Evolutionary conservation across 2,329 filamentous ascomycete genomes (phyloP).

Genomic region (Verticillium zaregamsianum): DNA sequence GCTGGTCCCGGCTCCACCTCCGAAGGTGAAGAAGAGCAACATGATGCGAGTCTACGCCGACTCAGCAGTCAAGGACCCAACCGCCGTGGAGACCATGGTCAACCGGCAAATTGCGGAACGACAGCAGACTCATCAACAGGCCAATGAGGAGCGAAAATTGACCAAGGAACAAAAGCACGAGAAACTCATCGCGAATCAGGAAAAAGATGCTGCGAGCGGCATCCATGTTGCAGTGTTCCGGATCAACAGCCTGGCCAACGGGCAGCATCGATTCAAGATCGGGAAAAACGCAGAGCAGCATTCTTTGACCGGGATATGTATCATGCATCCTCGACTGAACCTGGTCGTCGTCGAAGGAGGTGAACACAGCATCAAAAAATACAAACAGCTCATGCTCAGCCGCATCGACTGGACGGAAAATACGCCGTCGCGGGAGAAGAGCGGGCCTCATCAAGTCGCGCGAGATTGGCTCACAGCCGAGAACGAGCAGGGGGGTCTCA

Average conservation of each 20-base stretch:
- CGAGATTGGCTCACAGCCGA: conserved; percentile 76
- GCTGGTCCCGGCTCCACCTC: conserved; percentile 81
- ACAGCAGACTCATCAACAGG: conserved; percentile 68
- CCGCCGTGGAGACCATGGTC: conserved; percentile 90
- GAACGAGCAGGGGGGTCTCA: conserved; percentile 72
- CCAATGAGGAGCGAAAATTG: conserved; percentile 82
- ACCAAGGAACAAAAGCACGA: conserved; percentile 83
- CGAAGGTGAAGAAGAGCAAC: conserved; percentile 96
- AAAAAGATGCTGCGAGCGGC: conserved; percentile 82
- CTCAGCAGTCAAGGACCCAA: conserved; percentile 85
- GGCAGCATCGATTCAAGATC: conserved; percentile 90
- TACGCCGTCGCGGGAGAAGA: conserved; percentile 58
- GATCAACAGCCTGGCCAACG: conserved; percentile 84
- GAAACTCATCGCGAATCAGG: conserved; percentile 78
- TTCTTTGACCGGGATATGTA: conserved; percentile 80
- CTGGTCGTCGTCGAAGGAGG: conserved; percentile 91
- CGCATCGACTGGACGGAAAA: conserved; percentile 96
- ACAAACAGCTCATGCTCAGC: conserved; percentile 89
- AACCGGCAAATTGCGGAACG: conserved; percentile 90
- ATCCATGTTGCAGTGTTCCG: conserved; percentile 86
- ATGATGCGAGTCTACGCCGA: conserved; percentile 76
- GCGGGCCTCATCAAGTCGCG: conserved; percentile 57
- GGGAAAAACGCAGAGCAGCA: conserved; percentile 88
- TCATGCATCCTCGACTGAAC: conserved; percentile 86
- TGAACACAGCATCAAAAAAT: conserved; percentile 73